These are phyloP conservation scores for Evernia prunastri DNA, from an alignment of 495 filamentous ascomycete genomes.

Conservation along the genomic window DNA sequence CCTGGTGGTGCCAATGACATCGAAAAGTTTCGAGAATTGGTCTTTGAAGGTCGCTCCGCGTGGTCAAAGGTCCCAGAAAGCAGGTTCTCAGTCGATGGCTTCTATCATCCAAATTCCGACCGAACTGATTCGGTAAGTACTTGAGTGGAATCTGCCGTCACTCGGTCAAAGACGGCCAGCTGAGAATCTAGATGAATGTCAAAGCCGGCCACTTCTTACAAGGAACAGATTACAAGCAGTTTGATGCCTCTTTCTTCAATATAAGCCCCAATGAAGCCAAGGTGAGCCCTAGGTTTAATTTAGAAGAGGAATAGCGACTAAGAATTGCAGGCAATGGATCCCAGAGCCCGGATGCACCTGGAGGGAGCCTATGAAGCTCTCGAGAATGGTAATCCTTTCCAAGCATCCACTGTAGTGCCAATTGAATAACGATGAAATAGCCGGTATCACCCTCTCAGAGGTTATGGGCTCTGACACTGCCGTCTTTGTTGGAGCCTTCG, in stretches of 20 bases:
- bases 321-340: conserved; percentile 35
- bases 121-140: conserved; percentile 19
- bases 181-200: conserved; percentile 5
- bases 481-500: not conserved
- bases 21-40: conserved; percentile 37
- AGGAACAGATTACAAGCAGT: not conserved
- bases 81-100: conserved; percentile 26
- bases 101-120: conserved; percentile 25
- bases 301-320: not conserved
- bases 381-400: conserved; percentile 34
- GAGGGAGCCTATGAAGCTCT: conserved; percentile 53
- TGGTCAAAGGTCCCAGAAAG: conserved; percentile 32
- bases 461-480: not conserved
- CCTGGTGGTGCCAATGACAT: conserved; percentile 36
- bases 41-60: conserved; percentile 29
- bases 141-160: not conserved
- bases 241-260: conserved; percentile 19
- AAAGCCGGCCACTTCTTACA: conserved; percentile 15
- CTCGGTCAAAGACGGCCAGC: not conserved
- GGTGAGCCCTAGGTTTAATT: not conserved
- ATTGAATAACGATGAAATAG: not conserved
- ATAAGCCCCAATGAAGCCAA: conserved; percentile 14
- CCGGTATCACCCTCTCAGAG: not conserved
- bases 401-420: conserved; percentile 33
- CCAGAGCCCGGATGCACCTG: conserved; percentile 48